Base-by-base conservation (phyloP, 2,329 filamentous ascomycete genomes). In the Diplodia seriata region DNA sequence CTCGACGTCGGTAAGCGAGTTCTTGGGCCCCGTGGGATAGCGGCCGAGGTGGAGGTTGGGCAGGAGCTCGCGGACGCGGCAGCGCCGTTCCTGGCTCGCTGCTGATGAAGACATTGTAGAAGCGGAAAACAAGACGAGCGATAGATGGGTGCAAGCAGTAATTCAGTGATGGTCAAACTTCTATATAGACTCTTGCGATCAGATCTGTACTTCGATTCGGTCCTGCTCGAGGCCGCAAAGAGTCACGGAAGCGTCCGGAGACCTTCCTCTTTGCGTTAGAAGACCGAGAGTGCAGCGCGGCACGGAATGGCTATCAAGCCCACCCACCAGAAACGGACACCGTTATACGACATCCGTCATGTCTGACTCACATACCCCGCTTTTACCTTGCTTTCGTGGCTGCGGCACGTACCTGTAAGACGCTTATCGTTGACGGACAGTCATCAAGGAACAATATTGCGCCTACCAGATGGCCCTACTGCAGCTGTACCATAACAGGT, bases 1-100 rank as follows among this genome's bases (percentile, higher is more conserved):
- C 29, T 79, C 76, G 14, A 83, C 74, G 64, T 83, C 81, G n/a
- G 81, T 81, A 54, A 83, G 71, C 51, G 77, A 78, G 71, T 83
- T 82, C 67, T 78, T 79, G 2, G 77, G 73, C 1, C 81, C 81
- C 0, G 81, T 68, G 0, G 74, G 70, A 59, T 78, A 78, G 54
- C 76, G 74, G 18, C 79, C 80, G 2, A 81, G 73, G 57, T 77
- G 71, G 18, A 79, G 69, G 15, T 69, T 75, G 26, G 81, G 76
- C 12, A 81, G 76, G 9, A 82, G 71, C 11, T 80, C 73, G 55
- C 81, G 75, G 54, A 82, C 73, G 67, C 78, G 74, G 66, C 75
- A 74, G 33, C 77, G 77, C 9, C 18, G 15, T 43, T 49, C 26
- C 31, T 14, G 29, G 23, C 26, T 14, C 15, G 51, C 4, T 9